A percentile compares a stretch with the other conserved stretches of the same genome.
phyloP scores from a whole-genome alignment of 805 yeast genomes.

The Barnettozyma sp. region DNA sequence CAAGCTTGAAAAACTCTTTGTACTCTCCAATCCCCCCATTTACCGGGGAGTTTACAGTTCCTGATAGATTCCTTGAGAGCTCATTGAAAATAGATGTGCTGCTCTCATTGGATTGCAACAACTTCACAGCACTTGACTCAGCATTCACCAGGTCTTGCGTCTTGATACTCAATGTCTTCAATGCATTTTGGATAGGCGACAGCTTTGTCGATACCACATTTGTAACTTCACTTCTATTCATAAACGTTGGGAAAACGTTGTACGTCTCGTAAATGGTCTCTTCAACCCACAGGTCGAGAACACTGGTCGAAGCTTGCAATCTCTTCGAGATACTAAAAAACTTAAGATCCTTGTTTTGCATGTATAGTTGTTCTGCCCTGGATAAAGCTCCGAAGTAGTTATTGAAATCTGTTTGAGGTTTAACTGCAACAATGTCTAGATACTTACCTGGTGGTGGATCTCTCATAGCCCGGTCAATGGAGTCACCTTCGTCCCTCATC shows the following conservation, averaged over 20 bases:
- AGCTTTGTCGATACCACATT: constrained; percentile 41
- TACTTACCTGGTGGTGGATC: constrained; percentile 63
- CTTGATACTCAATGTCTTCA: constrained; percentile 56
- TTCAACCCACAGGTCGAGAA: constrained; percentile 81
- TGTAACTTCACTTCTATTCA: constrained; percentile 74
- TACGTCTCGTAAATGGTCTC: constrained; percentile 72
- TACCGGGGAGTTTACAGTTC: constrained; percentile 88
- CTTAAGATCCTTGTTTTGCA: constrained; percentile 66
- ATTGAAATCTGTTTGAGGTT: constrained; percentile 52
- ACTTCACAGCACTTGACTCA: constrained; percentile 52
- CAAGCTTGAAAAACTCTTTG: constrained; percentile 53
- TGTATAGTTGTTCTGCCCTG: constrained; percentile 63
- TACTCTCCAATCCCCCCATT: constrained; percentile 90
- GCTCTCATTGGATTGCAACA: constrained; percentile 38
- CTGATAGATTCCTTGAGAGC: constrained; percentile 64
- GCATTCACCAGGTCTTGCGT: constrained; percentile 65
- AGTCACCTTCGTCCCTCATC: constrained; percentile 51
- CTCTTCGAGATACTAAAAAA: constrained; percentile 64
- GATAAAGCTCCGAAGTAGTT: constrained; percentile 31
- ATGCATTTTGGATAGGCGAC: constrained; percentile 83
- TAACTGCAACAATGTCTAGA: constrained; percentile 64
- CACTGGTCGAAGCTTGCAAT: constrained; percentile 65
- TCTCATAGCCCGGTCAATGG: constrained; percentile 36
- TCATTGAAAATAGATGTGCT: constrained; percentile 47
- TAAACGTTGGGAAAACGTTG: constrained; percentile 78